Evolutionary conservation across 2,329 filamentous ascomycete genomes (phyloP), one percentile per base, ranked within the genome.

Genomic region (Colletotrichum plurivorum): DNA sequence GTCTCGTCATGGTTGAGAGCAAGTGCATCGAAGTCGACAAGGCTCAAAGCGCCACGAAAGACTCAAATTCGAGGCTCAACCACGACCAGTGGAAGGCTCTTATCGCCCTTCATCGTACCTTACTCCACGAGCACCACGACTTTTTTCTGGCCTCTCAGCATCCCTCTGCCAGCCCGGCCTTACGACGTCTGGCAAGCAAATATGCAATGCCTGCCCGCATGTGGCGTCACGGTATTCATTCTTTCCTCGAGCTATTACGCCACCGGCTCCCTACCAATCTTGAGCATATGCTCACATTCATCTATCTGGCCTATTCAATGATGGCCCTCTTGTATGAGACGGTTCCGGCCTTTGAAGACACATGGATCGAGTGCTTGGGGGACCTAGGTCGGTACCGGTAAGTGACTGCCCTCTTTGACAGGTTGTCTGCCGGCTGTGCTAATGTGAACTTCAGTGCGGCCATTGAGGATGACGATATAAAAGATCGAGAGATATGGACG

Each of bases 181-280:
- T 98, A 0, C 86, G 88, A 5, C 84, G 88, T 0, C 80, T 98
- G 0, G 92, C 94, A 0, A 87, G 87, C 0, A 95, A 96, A 71
- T 97, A 97, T 74, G 90, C 90, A 0, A 97, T 98, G 93, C 95
- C 95, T 0, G 94, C 93, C 0, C 85, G 95, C 0, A 96, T 98
- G 93, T 98, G 95, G 96, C 88, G 93, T 0, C 93, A 97, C 74
- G 95, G 93, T 0, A 98, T 98, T 3, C 94, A 97, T 76, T 91
- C 90, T 0, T 95, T 96, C 66, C 84, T 97, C 0, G 94, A 97
- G 72, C 78, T 97, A 0, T 79, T 97, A 0, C 85, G 93, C 0
- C 90, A 93, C 73, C 88, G 91, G 4, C 82, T 97, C 0, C 95
- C 95, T 0, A 85, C 85, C 0, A 94, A 92, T 6, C 82, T 94